phyloP scores from a whole-genome alignment of 208 protist genomes.

The Crithidia acanthocephali region DNA sequence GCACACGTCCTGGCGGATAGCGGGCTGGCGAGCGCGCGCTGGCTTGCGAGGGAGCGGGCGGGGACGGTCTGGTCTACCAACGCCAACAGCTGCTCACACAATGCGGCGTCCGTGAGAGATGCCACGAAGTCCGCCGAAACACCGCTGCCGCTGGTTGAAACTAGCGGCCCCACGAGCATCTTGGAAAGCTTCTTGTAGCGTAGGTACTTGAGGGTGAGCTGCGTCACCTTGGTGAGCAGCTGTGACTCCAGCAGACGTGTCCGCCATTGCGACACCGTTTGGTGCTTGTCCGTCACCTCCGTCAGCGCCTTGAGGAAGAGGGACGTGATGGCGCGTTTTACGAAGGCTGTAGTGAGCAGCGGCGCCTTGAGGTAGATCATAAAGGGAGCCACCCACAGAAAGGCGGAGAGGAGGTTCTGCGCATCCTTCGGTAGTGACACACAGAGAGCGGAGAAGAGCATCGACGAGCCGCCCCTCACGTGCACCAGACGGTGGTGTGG shows the following conservation, averaged over 20 bases:
- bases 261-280: neutral
- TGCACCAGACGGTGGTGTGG: constrained; percentile 24
- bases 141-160: neutral
- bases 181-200: neutral
- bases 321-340: neutral
- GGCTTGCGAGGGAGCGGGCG: constrained; percentile 1
- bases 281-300: constrained; percentile 1
- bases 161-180: neutral
- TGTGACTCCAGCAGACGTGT: neutral
- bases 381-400: constrained; percentile 13
- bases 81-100: constrained; percentile 4
- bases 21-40: neutral
- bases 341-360: neutral
- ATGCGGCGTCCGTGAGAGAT: neutral
- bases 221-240: neutral
- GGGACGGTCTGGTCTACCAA: neutral
- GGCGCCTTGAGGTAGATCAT: neutral
- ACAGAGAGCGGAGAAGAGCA: constrained; percentile 31
- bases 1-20: neutral
- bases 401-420: constrained; percentile 9
- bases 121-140: neutral
- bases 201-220: neutral
- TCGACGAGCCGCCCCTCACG: constrained; percentile 23
- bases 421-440: constrained; percentile 19
- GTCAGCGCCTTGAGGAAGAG: constrained; percentile 4